These are phyloP conservation scores for Davidsoniella virescens DNA, from an alignment of 2,329 filamentous ascomycete species.

Conservation along the genomic window DNA sequence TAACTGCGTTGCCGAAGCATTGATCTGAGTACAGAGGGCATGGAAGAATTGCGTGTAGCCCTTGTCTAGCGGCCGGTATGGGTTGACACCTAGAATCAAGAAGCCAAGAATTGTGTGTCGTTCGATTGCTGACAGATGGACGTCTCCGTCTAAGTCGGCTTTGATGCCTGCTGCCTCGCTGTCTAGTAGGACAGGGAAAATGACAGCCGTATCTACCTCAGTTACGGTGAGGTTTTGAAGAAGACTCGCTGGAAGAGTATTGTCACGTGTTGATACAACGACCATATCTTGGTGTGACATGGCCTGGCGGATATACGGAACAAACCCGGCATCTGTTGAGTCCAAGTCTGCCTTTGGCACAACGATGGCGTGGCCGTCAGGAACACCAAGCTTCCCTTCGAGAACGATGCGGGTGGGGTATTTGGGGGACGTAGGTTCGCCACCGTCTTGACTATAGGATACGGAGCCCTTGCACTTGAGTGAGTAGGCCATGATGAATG, in stretches of 20 bases:
- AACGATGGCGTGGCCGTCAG: conserved; percentile 44
- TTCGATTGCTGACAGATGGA: no score
- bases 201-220: conserved; percentile 56
- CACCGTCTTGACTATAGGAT: conserved; percentile 55
- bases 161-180: conserved; percentile 47
- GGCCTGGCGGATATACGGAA: conserved; percentile 59
- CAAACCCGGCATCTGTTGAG: conserved; percentile 55
- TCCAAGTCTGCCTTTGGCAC: conserved; percentile 50
- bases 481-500: conserved; percentile 64
- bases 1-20: conserved; percentile 3
- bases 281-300: conserved; percentile 50
- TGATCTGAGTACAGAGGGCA: conserved; percentile 21
- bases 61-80: conserved; percentile 60
- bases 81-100: conserved; percentile 19
- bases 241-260: conserved; percentile 46
- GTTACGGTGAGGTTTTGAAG: conserved; percentile 52
- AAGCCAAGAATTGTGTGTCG: conserved; percentile 7
- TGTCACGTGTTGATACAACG: conserved; percentile 48
- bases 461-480: conserved; percentile 51
- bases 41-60: conserved; percentile 59
- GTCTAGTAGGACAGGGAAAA: conserved; percentile 66
- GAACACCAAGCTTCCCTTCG: conserved; percentile 56
- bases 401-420: conserved; percentile 49
- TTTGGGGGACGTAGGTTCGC: conserved; percentile 23
- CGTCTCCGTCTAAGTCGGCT: conserved; percentile 53